phyloP scores from a whole-genome alignment of 805 yeast genomes.

The Saccharomyces paradoxus region DNA sequence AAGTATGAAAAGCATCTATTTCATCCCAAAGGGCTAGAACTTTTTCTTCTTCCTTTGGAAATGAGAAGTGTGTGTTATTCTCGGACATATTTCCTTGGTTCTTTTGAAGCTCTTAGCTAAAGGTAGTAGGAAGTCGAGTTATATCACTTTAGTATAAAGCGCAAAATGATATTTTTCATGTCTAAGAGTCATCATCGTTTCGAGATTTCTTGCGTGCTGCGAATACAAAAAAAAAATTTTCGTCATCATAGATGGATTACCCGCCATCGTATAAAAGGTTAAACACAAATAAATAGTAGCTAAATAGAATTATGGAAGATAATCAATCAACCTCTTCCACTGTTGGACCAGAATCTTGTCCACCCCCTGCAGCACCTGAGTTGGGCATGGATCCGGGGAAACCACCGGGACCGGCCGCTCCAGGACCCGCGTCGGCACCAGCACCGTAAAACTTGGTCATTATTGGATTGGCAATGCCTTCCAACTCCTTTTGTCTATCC shows the following conservation, averaged over 20 bases:
- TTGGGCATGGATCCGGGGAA: conserved; percentile 41
- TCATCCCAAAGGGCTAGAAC: conserved; percentile 78
- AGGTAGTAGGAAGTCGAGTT: not conserved
- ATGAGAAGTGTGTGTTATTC: conserved; percentile 44
- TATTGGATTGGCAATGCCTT: conserved; percentile 89
- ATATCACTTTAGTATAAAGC: not conserved
- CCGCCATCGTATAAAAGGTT: not conserved
- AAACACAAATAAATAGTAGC: not conserved
- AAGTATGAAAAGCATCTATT: conserved; percentile 86
- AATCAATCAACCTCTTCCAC: conserved; percentile 68
- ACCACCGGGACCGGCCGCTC: conserved; percentile 49
- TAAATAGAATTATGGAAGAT: not conserved
- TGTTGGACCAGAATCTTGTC: conserved; percentile 48
- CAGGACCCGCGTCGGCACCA: conserved; percentile 71
- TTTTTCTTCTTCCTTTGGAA: conserved; percentile 85
- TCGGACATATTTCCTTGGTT: conserved; percentile 29
- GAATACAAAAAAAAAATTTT: not conserved
- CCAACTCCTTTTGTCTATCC: conserved; percentile 91
- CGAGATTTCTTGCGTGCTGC: not conserved
- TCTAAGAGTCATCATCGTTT: not conserved
- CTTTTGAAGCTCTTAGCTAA: not conserved
- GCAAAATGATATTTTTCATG: not conserved
- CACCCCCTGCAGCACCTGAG: conserved; percentile 38
- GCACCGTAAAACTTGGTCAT: conserved; percentile 93
- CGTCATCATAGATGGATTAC: not conserved